Conservation (phyloP, 441 rosid genomes). For the Pelargonium myrrhifolium region DNA sequence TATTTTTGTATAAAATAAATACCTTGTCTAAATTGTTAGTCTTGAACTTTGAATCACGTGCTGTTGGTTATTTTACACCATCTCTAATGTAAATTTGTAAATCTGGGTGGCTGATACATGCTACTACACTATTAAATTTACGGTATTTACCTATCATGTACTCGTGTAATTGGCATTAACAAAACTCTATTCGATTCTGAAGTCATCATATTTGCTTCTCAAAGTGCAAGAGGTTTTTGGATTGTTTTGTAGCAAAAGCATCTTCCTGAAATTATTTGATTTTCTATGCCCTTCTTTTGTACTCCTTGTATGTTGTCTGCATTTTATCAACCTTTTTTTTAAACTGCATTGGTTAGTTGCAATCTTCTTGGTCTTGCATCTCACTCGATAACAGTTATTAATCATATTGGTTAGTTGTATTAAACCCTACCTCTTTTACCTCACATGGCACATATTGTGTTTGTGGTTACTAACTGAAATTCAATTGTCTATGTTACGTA, state of each 20-base stretch:
- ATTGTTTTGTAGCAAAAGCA: constrained; percentile 3
- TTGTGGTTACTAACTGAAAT: constrained; percentile 14
- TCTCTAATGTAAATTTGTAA: neutral
- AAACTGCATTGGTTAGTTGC: neutral
- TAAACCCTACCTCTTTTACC: neutral
- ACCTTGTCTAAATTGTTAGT: neutral
- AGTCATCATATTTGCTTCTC: neutral
- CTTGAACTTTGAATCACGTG: neutral
- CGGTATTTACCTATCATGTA: constrained; percentile 1
- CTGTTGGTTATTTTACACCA: neutral
- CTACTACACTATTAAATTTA: neutral
- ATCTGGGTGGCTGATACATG: constrained; percentile 6
- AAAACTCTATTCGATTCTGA: neutral
- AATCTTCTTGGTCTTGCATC: constrained; percentile 4
- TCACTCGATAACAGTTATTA: neutral
- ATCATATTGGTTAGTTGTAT: neutral
- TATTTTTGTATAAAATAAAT: neutral
- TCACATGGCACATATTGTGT: constrained; percentile 3
- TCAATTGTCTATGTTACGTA: constrained; percentile 13
- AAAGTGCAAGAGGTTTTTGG: neutral
- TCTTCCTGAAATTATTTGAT: constrained; percentile 1
- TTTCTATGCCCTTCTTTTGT: neutral
- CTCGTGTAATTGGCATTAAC: neutral
- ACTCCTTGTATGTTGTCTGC: neutral
- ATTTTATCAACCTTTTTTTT: neutral